These are phyloP conservation scores for Phytophthora macrochlamydospora DNA, from an alignment of 352 stramenopile genomes.

Conservation along the genomic window DNA sequence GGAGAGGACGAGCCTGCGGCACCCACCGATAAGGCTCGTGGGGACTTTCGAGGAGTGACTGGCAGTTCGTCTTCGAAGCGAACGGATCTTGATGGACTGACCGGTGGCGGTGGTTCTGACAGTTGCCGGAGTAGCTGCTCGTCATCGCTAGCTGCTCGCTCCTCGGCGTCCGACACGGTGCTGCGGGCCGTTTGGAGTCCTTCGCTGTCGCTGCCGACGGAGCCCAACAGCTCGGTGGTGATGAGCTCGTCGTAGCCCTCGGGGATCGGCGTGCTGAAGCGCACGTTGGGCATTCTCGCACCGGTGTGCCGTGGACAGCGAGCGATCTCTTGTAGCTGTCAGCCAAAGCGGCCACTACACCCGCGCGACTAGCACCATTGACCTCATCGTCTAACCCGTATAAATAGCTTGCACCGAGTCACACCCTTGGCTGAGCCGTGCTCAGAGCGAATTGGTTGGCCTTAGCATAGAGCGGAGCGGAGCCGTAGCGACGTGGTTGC, in stretches of 20 bases:
- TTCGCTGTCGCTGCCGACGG: constrained; percentile 8
- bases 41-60: neutral
- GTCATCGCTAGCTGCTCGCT: constrained; percentile 14
- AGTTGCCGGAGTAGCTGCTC: constrained; percentile 23
- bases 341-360: no score
- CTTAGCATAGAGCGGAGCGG: no score
- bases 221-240: constrained; percentile 23
- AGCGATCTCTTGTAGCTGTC: no score
- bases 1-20: constrained; percentile 19
- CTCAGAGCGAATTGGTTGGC: no score
- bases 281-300: constrained; percentile 9
- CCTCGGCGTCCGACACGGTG: constrained; percentile 3
- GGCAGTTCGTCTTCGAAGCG: constrained; percentile 26
- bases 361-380: no score
- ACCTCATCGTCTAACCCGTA: neutral
- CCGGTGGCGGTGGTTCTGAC: constrained; percentile 12
- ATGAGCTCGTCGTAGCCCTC: constrained; percentile 24
- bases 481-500: no score
- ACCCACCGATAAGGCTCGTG: constrained; percentile 12
- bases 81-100: constrained; percentile 8
- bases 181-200: constrained; percentile 12
- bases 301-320: neutral
- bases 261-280: constrained; percentile 7
- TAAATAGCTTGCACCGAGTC: neutral
- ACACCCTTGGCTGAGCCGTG: no score